phyloP scores from a whole-genome alignment of 2,329 filamentous ascomycete genomes.

The Cercospora zeae-maydis region DNA sequence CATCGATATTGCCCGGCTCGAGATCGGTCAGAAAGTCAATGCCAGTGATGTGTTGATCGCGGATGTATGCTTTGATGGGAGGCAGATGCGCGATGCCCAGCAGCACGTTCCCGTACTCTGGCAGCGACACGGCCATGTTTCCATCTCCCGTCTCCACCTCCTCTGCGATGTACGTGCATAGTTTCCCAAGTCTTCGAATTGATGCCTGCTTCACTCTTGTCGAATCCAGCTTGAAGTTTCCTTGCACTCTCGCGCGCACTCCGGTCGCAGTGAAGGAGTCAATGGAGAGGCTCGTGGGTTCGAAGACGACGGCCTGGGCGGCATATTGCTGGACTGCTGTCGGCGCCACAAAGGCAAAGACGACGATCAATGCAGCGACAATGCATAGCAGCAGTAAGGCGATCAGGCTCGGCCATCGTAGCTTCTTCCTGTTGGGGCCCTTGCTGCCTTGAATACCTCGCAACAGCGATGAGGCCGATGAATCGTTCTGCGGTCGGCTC shows the following conservation, averaged over 20 bases:
- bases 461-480: slow-evolving; percentile 22
- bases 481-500: slow-evolving; percentile 27
- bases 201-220: slow-evolving; percentile 67
- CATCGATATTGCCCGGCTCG: slow-evolving; percentile 69
- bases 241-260: slow-evolving; percentile 74
- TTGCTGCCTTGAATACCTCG: slow-evolving; percentile 32
- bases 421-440: slow-evolving; percentile 32
- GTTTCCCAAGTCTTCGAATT: slow-evolving; percentile 70
- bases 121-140: slow-evolving; percentile 71
- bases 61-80: slow-evolving; percentile 68
- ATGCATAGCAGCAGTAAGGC: slow-evolving; percentile 65
- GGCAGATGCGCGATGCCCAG: slow-evolving; percentile 76
- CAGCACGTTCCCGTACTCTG: slow-evolving; percentile 73
- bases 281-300: slow-evolving; percentile 79
- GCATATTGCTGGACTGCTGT: slow-evolving; percentile 80
- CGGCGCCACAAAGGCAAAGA: slow-evolving; percentile 76
- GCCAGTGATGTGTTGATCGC: slow-evolving; percentile 71
- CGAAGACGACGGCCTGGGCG: slow-evolving; percentile 74
- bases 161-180: slow-evolving; percentile 75
- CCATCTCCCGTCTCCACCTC: slow-evolving; percentile 72
- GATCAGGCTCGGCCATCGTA: slow-evolving; percentile 72
- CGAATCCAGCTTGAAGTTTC: slow-evolving; percentile 76
- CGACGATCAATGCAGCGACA: slow-evolving; percentile 64
- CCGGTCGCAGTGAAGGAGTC: slow-evolving; percentile 78
- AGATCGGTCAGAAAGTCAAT: slow-evolving; percentile 78